Base-by-base conservation (phyloP, 345 rosid genomes). In the Noccaea bulbosa region DNA sequence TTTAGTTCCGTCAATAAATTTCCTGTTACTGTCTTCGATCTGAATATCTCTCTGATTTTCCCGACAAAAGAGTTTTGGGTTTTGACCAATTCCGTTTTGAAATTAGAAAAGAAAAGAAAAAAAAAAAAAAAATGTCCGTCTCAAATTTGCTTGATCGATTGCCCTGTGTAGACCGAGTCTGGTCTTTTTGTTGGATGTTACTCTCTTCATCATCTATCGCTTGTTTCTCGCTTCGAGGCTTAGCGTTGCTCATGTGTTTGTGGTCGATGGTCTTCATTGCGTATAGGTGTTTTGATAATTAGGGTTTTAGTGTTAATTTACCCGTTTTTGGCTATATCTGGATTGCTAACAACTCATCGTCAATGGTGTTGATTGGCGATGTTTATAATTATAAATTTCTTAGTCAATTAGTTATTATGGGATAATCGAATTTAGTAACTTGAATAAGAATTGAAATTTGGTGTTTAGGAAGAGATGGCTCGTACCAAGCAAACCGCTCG, bases 401-500 rank as follows among this genome's bases (percentile, higher is more conserved):
- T 56, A 8, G 8, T 44, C 15, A 55, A 0, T 44, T 32, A 7
- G 0, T 52, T 0, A 10, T 27, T 0, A 10, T 27, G n/a, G 24
- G 24, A 2, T 65, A 5, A 30, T 63, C 11, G 5, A 32, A 15
- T 54, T 11, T 11, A 1, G 8, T 5, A 12, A n/a, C 11, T 17
- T 20, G 22, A 0, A 8, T 1, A 16, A 47, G 11, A 3, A 3
- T 0, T 8, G 2, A 0, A 43, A 16, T 11, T 48, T 48, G 24
- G 27, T 46, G 11, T 8, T 16, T 16, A 3, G 24, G 24, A 46
- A 46, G 9, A 38, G 77, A 73, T 73, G 77, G 77, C 77, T 48
- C 77, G 77, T 85, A 91, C 97, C 5, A 91, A 91, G 86, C 95
- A 91, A 71, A 91, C 97, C 39, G 97, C 97, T 22, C 95, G 97